Percentiles rank a stretch among this genome's conserved stretches.
Evolutionary conservation across 2,329 filamentous ascomycete genomes (phyloP).

Genomic region (Scytalidium lignicola): DNA sequence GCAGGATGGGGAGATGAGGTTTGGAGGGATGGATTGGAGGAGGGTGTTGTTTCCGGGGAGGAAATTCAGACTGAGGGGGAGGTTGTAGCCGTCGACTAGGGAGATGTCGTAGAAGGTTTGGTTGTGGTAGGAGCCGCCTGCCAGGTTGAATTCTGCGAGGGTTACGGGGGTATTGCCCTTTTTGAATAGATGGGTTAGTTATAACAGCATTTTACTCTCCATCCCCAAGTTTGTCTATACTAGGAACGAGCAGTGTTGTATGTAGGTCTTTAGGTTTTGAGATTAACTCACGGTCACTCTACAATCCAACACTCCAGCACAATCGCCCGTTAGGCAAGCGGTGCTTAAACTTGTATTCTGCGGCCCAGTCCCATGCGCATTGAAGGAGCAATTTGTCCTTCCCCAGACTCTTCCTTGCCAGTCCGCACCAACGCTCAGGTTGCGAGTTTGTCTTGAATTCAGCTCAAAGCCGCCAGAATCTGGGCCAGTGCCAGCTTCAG

Average conservation of each 20-base stretch:
- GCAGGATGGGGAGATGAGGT: conserved; percentile 71
- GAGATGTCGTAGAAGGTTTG: conserved; percentile 84
- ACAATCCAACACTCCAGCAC: conserved; percentile 65
- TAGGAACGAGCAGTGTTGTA: too few relatives aligned
- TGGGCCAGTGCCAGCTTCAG: conserved; percentile 66
- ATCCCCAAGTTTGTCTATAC: too few relatives aligned
- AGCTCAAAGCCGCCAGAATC: conserved; percentile 65
- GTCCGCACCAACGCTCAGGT: conserved; percentile 61
- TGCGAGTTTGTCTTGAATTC: conserved; percentile 48
- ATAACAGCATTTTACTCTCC: too few relatives aligned
- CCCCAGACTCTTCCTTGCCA: conserved; percentile 84
- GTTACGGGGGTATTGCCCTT: conserved; percentile 70
- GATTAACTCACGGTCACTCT: conserved; percentile 56
- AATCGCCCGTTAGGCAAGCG: conserved; percentile 73
- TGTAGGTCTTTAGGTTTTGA: too few relatives aligned
- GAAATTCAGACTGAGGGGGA: conserved; percentile 62
- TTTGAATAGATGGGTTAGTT: conserved; percentile 8
- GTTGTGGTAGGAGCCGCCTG: conserved; percentile 51
- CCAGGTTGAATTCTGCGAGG: conserved; percentile 75
- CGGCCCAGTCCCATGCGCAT: conserved; percentile 53
- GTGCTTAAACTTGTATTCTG: conserved; percentile 37
- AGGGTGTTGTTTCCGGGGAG: conserved; percentile 56
- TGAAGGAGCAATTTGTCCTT: conserved; percentile 77
- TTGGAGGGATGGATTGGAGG: conserved; percentile 61
- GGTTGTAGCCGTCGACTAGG: conserved; percentile 79